These are phyloP conservation scores for Gaeumannomyces sp. DNA, from an alignment of 2,329 filamentous ascomycete genomes.

Conservation along the genomic window DNA sequence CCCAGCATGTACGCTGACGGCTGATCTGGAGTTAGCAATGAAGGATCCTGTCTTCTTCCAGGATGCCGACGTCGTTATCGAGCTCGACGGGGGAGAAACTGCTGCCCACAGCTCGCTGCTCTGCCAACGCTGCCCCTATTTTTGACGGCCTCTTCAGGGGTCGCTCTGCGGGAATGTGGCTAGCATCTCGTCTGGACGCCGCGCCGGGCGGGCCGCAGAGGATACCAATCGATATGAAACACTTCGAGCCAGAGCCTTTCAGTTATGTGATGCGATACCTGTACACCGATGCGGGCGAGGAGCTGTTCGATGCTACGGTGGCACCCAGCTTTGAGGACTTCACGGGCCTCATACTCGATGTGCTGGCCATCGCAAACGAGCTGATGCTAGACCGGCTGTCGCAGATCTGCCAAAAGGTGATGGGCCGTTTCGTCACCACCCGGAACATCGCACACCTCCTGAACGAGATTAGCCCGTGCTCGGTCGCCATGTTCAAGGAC, in stretches of 20 bases:
- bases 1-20: constrained; percentile 56
- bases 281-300: constrained; percentile 74
- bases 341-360: constrained; percentile 82
- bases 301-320: constrained; percentile 74
- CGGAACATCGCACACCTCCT: constrained; percentile 82
- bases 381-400: constrained; percentile 89
- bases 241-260: constrained; percentile 70
- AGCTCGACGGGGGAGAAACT: constrained; percentile 69
- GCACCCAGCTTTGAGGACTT: constrained; percentile 72
- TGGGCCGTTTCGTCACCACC: constrained; percentile 78
- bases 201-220: constrained; percentile 22
- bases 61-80: constrained; percentile 71
- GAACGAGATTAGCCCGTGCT: constrained; percentile 79
- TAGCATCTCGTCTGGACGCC: constrained; percentile 58
- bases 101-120: constrained; percentile 72
- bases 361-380: constrained; percentile 86
- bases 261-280: constrained; percentile 71
- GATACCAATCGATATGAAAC: constrained; percentile 72
- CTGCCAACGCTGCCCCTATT: constrained; percentile 85
- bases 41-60: constrained; percentile 63
- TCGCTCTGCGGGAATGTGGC: constrained; percentile 79
- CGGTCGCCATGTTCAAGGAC: constrained; percentile 79
- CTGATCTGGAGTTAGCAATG: constrained; percentile 66
- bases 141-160: constrained; percentile 83
- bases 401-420: constrained; percentile 78